Base-by-base conservation (phyloP, 352 stramenopile genomes). In the Phytophthora cajani region DNA sequence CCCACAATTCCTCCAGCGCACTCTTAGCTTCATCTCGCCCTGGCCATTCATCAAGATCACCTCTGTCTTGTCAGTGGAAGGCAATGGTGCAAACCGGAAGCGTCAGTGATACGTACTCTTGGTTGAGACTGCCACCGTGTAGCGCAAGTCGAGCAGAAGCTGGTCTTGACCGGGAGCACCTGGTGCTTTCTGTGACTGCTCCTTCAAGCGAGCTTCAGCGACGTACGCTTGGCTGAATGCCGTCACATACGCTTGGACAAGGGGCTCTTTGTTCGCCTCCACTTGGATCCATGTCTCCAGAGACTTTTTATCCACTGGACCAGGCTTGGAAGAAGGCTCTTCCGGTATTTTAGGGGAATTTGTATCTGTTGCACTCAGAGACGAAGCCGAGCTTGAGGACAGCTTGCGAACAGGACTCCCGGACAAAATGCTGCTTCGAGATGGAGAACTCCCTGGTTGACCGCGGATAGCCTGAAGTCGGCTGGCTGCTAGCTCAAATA, bases 21-120 rank as follows among this genome's bases (percentile, higher is more conserved):
- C 38, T 57, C 53, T 75, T 83, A 1, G 70, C 69, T n/a, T 72
- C 70, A 16, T 81, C 75, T 17, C 80, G 72, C 5, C 69, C 81
- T 89, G 21, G 5, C 2, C 42, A 21, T 23, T 23, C 17, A 49
- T 11, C 14, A 49, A 23, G 7, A 36, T 36, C 10, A 36, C 8
- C 7, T 11, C 38, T 44, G 12, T 17, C 14, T 17, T 44, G 38
- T 44, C 12, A 44, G 38, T 21, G 8, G 17, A 23, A 6, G 10
- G 16, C 3, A 49, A 49, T 4, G 8, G 9, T n/a, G 17, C 42
- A 49, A 49, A 3, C 23, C 17, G 3, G 9, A 49, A 49, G 42
- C 8, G 11, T 1, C 30, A 36, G 27, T 2, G 11, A 16, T 21
- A 38, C 67, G 27, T 59, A 87, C 79, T 64, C 53, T 89, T 85